phyloP scores from a whole-genome alignment of 2,329 filamentous ascomycete genomes.

The Cladophialophora chaetospira region DNA sequence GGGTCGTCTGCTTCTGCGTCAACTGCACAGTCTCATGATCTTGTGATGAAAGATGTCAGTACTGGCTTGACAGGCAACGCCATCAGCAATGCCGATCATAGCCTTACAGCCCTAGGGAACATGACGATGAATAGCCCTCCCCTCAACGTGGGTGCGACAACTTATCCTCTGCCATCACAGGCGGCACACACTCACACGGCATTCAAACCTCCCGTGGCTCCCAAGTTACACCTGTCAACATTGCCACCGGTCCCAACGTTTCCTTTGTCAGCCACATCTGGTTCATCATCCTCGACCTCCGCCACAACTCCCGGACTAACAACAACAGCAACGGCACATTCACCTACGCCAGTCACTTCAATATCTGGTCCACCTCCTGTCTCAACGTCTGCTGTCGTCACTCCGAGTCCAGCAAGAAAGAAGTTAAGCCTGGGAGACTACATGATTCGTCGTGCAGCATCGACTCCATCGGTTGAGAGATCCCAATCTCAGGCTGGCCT shows the following conservation, averaged over 20 bases:
- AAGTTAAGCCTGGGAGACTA: slow-evolving; percentile 55
- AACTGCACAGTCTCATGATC: slow-evolving; percentile 42
- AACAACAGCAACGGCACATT: slow-evolving; percentile 38
- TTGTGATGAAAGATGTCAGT: slow-evolving; percentile 51
- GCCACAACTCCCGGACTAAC: slow-evolving; percentile 31
- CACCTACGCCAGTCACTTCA: slow-evolving; percentile 36
- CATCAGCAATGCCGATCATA: not conserved
- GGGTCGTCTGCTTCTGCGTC: too few species aligned
- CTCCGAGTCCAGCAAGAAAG: slow-evolving; percentile 53
- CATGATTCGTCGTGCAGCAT: slow-evolving; percentile 42
- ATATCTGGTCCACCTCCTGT: slow-evolving; percentile 34
- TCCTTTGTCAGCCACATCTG: slow-evolving; percentile 31
- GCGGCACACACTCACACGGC: slow-evolving; percentile 31
- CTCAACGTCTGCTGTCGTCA: slow-evolving; percentile 36
- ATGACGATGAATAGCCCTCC: slow-evolving; percentile 19
- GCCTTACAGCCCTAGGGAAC: too few species aligned
- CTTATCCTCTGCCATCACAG: slow-evolving; percentile 33
- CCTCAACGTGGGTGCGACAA: slow-evolving; percentile 17
- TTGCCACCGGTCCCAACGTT: slow-evolving; percentile 34
- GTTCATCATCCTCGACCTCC: slow-evolving; percentile 36
- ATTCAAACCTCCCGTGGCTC: slow-evolving; percentile 33
- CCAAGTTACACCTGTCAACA: slow-evolving; percentile 42
- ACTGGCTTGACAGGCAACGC: not conserved
- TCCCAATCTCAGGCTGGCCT: slow-evolving; percentile 35
- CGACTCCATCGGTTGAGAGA: slow-evolving; percentile 46